These are phyloP conservation scores for Coriaria nepalensis DNA, from an alignment of 306 rosid species.

Conservation along the genomic window DNA sequence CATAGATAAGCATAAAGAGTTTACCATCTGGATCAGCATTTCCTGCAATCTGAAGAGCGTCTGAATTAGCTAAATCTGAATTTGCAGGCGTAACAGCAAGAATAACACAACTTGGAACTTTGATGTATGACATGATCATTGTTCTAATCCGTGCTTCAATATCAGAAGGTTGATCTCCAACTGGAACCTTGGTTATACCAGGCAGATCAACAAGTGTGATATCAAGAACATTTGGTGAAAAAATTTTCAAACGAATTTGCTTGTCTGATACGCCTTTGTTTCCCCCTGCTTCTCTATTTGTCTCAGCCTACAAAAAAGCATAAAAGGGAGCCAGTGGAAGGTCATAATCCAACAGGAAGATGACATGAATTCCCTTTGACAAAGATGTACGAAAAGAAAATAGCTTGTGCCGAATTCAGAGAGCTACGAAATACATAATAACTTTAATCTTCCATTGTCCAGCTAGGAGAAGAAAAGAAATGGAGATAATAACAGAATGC, in stretches of 20 bases:
- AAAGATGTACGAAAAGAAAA: neutral
- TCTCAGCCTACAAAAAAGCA: conserved; percentile 53
- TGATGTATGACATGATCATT: conserved; percentile 94
- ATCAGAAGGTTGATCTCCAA: conserved; percentile 96
- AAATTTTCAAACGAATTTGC: conserved; percentile 94
- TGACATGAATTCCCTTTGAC: neutral
- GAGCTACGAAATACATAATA: neutral
- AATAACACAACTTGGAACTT: conserved; percentile 76
- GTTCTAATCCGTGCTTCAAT: conserved; percentile 93
- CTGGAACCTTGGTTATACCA: conserved; percentile 96
- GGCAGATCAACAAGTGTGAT: conserved; percentile 97
- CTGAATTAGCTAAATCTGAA: conserved; percentile 97
- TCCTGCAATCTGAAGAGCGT: conserved; percentile 99
- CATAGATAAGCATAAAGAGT: conserved; percentile 13
- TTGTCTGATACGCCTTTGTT: conserved; percentile 97
- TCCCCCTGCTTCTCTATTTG: conserved; percentile 92
- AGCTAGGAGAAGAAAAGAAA: too few species aligned
- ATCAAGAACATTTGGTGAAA: conserved; percentile 94
- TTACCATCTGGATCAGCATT: conserved; percentile 97
- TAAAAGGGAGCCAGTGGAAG: neutral
- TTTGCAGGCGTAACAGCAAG: conserved; percentile 96
- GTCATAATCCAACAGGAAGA: conserved; percentile 1
- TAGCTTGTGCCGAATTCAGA: neutral
- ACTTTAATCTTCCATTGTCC: too few species aligned
- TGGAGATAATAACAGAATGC: too few species aligned